Evolutionary conservation across 306 rosid genomes (phyloP).

Genomic region (Vigna hirtella): DNA sequence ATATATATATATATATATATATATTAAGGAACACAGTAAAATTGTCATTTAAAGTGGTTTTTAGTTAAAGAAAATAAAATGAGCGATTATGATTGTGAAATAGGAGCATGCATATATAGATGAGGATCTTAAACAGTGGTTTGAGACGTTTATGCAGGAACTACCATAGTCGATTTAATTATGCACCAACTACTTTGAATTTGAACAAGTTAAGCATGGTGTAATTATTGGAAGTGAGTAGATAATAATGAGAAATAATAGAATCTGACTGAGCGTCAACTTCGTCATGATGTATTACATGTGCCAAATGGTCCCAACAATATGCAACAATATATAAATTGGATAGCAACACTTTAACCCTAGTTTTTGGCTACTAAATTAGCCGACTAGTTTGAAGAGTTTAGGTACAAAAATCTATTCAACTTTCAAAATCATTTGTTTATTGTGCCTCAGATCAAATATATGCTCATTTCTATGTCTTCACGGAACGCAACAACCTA

Average conservation of each 20-base stretch:
- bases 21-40: too few species aligned
- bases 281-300: conserved; percentile 6
- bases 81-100: too few species aligned
- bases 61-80: too few species aligned
- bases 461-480: neutral
- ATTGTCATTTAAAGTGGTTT: too few species aligned
- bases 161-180: conserved; percentile 3
- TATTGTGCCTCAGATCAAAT: neutral
- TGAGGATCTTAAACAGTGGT: conserved; percentile 23
- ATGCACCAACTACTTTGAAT: conserved; percentile 29
- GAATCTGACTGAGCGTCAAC: conserved; percentile 11
- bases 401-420: neutral
- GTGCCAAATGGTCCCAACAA: conserved; percentile 10
- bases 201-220: conserved; percentile 6
- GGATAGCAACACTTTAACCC: conserved; percentile 1
- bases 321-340: conserved; percentile 10
- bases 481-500: too few species aligned
- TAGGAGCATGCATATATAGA: neutral
- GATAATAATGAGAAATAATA: conserved; percentile 29
- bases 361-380: neutral
- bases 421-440: too few species aligned
- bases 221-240: neutral
- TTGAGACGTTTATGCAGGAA: conserved; percentile 37
- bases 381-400: neutral
- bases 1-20: too few species aligned